phyloP scores from a whole-genome alignment of 2,329 filamentous ascomycete genomes.

The Penicillium oxalicum region DNA sequence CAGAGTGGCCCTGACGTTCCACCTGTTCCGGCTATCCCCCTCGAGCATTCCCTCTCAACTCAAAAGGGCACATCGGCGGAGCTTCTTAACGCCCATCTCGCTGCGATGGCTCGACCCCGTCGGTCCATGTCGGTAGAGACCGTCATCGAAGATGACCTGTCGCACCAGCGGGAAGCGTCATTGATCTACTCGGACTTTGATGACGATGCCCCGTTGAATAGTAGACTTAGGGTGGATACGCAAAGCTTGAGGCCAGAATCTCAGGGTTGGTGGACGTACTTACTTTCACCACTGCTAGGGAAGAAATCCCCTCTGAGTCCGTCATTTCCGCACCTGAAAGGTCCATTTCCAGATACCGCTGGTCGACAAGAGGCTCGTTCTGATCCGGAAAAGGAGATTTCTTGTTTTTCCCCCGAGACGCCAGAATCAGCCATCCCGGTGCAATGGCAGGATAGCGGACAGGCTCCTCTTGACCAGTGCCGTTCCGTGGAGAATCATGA shows the following conservation, averaged over 20 bases:
- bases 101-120: constrained; percentile 20
- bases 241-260: constrained; percentile 37
- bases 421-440: constrained; percentile 19
- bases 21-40: constrained; percentile 39
- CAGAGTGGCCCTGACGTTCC: constrained; percentile 27
- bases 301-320: constrained; percentile 23
- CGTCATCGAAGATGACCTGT: constrained; percentile 33
- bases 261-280: constrained; percentile 47
- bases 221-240: constrained; percentile 30
- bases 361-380: constrained; percentile 5
- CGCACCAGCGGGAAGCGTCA: background rate
- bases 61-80: constrained; percentile 8
- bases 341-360: constrained; percentile 1
- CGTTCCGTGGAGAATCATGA: constrained; percentile 6
- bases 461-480: constrained; percentile 11
- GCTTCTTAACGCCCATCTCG: constrained; percentile 13
- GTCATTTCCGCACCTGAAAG: constrained; percentile 17
- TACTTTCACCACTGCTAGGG: constrained; percentile 41
- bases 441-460: constrained; percentile 6
- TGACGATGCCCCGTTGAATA: constrained; percentile 28
- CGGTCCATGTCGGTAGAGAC: constrained; percentile 32
- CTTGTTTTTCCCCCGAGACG: constrained; percentile 28
- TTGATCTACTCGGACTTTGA: constrained; percentile 8
- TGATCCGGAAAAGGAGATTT: constrained; percentile 21
- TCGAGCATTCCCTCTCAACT: constrained; percentile 20